Evolutionary conservation across 2,329 filamentous ascomycete species (phyloP), one percentile per base, ranked within the genome.

Genomic region (Trichoderma pleuroti): DNA sequence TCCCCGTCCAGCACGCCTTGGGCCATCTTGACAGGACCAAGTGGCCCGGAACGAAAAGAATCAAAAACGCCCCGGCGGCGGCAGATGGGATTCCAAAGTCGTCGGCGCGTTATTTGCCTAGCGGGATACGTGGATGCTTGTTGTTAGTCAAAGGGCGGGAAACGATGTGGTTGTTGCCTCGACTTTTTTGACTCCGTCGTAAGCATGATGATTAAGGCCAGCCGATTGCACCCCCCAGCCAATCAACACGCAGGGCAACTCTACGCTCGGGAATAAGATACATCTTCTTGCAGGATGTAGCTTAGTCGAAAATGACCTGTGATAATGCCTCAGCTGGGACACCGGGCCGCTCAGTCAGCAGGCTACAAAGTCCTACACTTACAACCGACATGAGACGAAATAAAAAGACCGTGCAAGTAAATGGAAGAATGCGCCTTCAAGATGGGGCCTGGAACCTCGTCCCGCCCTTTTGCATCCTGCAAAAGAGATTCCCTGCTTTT

Each of bases 111-210:
- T 34, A 60, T 30, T 46, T 49, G 54, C 65, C n/a, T 60, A 68
- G 65, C 54, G 26, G 36, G 26, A 68, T 60, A 68, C 65, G 65
- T 68, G 65, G 65, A 28, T 67, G 64, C 52, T 42, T 49, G n/a
- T 34, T 67, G 64, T 59, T 59, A 59, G 52, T 59, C 32, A 34
- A 67, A 2, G 46, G 46, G 5, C 21, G 56, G 18, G 24, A 59
- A 26, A 14, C 39, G 34, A 59, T 36, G 26, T 32, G 18, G 21
- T n/a, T 59, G 34, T 24, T 42, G 39, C 21, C 21, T 24, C n/a
- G 21, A 52, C 4, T 24, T 52, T 24, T 52, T 52, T 52, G 42
- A 32, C 56, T 32, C 56, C 56, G 56, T 59, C 26, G 56, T 34
- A 59, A 59, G 56, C 56, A 30, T n/a, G 30, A 59, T 34, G 26